Conservation (phyloP, 306 rosid genomes). For the Acacia crassicarpa region DNA sequence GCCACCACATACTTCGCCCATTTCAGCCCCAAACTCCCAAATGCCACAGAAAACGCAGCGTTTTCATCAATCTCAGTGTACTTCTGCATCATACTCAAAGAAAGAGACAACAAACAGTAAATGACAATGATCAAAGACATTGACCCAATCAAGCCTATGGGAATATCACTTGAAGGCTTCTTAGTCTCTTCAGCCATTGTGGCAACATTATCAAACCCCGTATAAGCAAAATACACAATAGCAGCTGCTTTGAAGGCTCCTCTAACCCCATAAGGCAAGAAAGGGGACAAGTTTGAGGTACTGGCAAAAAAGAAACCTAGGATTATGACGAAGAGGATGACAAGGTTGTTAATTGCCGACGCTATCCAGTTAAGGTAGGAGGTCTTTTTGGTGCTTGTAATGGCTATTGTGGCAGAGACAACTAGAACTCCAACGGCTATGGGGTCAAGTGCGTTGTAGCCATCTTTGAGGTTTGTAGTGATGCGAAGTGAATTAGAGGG, state of each 20-base stretch:
- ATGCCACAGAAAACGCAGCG: constrained; percentile 70
- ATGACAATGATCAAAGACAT: constrained; percentile 64
- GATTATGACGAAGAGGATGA: constrained; percentile 48
- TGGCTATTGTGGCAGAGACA: constrained; percentile 40
- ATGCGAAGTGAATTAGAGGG: constrained; percentile 49
- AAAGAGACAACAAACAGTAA: constrained; percentile 70
- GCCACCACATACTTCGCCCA: constrained; percentile 82
- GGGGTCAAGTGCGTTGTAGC: constrained; percentile 67
- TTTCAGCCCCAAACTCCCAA: constrained; percentile 64
- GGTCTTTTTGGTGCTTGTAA: constrained; percentile 66
- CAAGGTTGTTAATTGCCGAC: constrained; percentile 51
- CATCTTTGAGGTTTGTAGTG: constrained; percentile 46
- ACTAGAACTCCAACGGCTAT: constrained; percentile 57
- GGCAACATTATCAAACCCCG: constrained; percentile 63
- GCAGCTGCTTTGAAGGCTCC: constrained; percentile 73
- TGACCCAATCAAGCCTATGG: constrained; percentile 65
- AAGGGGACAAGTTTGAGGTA: constrained; percentile 53
- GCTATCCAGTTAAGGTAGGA: constrained; percentile 72
- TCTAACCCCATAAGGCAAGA: constrained; percentile 54
- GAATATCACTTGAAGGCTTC: constrained; percentile 73
- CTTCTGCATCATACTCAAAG: constrained; percentile 76
- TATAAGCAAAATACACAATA: constrained; percentile 67
- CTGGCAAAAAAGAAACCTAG: constrained; percentile 56
- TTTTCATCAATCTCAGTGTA: constrained; percentile 55
- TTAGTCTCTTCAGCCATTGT: constrained; percentile 80